Evolutionary conservation across 2,329 filamentous ascomycete genomes (phyloP).

Genomic region (Colletotrichum eleusines): DNA sequence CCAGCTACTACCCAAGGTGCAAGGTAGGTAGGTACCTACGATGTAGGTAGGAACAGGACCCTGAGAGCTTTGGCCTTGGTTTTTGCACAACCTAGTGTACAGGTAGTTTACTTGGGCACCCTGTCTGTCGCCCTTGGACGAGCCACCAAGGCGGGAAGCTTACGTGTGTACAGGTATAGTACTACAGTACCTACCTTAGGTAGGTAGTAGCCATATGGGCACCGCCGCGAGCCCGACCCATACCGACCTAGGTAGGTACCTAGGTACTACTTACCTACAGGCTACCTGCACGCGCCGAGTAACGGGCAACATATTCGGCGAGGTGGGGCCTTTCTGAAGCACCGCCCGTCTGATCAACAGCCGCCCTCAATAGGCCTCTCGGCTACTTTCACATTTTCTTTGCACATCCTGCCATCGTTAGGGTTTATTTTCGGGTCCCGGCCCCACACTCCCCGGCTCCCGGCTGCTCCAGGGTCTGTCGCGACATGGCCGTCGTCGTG

Average conservation of each 20-base stretch:
- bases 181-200: too few species aligned
- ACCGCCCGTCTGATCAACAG: constrained; percentile 39
- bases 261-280: not conserved
- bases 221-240: too few species aligned
- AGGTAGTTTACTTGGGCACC: too few species aligned
- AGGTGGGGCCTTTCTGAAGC: constrained; percentile 38
- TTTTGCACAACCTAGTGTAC: too few species aligned
- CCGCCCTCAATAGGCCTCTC: constrained; percentile 13
- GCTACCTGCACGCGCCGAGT: not conserved
- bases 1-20: not conserved
- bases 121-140: too few species aligned
- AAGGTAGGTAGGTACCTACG: too few species aligned
- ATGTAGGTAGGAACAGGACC: not conserved
- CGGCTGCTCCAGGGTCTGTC: constrained; percentile 35
- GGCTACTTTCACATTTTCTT: constrained; percentile 18
- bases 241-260: too few species aligned
- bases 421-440: constrained; percentile 33
- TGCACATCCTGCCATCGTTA: not conserved
- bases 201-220: too few species aligned
- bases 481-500: constrained; percentile 36
- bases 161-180: too few species aligned
- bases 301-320: not conserved
- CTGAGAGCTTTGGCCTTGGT: not conserved
- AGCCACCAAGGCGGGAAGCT: too few species aligned
- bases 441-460: constrained; percentile 32